Percentiles rank a stretch among this genome's conserved stretches.
Conservation (phyloP, 1,284 basidiomycete genomes). For the Inonotus hispidus region DNA sequence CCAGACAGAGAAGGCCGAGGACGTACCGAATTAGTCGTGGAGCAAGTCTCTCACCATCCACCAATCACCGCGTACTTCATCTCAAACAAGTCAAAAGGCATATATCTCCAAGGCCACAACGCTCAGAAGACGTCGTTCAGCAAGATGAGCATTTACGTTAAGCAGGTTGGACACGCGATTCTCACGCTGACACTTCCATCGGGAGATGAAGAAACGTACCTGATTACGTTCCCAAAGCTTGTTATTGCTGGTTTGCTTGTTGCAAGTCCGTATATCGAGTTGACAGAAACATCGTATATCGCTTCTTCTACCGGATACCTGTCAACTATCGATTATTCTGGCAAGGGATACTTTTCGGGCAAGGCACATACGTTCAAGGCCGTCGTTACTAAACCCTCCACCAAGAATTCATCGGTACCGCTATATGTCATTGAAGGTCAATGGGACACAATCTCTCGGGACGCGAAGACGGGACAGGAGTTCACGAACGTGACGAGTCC, state of each 20-base stretch:
- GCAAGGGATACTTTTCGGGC: conserved; percentile 92
- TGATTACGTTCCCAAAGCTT: conserved; percentile 87
- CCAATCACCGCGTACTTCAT: conserved; percentile 86
- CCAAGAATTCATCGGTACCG: conserved; percentile 24
- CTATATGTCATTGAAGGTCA: conserved; percentile 76
- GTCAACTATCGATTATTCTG: conserved; percentile 84
- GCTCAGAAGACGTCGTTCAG: conserved; percentile 88
- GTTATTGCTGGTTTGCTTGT: conserved; percentile 58
- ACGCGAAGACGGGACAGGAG: conserved; percentile 37
- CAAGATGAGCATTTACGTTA: conserved; percentile 78
- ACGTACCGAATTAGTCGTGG: conserved; percentile 84
- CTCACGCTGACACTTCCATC: conserved; percentile 64
- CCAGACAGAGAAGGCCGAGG: conserved; percentile 76
- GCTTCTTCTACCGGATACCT: conserved; percentile 72
- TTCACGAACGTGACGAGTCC: conserved; percentile 63
- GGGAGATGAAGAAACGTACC: conserved; percentile 64
- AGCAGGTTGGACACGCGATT: conserved; percentile 93
- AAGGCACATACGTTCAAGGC: conserved; percentile 95
- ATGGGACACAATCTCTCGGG: conserved; percentile 76
- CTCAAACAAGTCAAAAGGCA: conserved; percentile 75
- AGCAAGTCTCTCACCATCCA: conserved; percentile 96
- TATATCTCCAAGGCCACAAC: conserved; percentile 84
- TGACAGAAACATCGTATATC: conserved; percentile 82
- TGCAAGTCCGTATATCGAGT: conserved; percentile 82
- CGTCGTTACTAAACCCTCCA: conserved; percentile 44